phyloP scores from a whole-genome alignment of 768 basidiomycete species.

The Leucogyrophana mollusca region DNA sequence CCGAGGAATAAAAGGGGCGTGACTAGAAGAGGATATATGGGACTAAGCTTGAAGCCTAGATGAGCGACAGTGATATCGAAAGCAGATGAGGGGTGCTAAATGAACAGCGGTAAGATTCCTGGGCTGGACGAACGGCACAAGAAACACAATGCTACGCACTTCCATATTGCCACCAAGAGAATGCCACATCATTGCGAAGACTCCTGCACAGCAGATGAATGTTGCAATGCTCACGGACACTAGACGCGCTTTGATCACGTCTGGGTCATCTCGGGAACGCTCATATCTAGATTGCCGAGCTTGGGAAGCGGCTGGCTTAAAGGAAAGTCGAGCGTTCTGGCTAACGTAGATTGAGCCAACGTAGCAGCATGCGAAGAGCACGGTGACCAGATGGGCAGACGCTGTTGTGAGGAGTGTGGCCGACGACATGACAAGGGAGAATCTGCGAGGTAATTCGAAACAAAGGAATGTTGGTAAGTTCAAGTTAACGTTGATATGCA shows the following conservation, averaged over 20 bases:
- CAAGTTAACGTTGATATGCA: no score
- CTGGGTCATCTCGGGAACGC: constrained; percentile 78
- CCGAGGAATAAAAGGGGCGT: constrained; percentile 77
- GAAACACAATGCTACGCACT: constrained; percentile 10
- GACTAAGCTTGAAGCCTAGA: constrained; percentile 37
- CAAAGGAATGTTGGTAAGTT: no score
- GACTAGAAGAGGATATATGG: constrained; percentile 54
- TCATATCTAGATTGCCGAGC: constrained; percentile 38
- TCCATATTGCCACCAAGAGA: constrained; percentile 16
- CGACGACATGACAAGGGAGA: not conserved
- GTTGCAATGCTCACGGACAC: constrained; percentile 67
- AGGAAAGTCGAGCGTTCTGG: constrained; percentile 59
- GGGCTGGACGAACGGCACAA: not conserved
- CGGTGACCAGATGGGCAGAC: constrained; percentile 53
- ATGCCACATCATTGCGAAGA: constrained; percentile 44
- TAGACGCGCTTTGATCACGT: constrained; percentile 79
- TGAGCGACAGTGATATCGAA: constrained; percentile 33
- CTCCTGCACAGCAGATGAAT: constrained; percentile 48
- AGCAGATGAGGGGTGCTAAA: constrained; percentile 1
- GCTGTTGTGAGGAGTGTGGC: constrained; percentile 26
- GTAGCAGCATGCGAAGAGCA: constrained; percentile 62
- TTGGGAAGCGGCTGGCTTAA: constrained; percentile 30
- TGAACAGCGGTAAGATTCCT: not conserved
- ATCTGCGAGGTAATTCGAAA: no score
- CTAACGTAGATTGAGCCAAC: constrained; percentile 83